Conservation (phyloP, 805 yeast genomes). For the Saccharomyces cerevisiae region DNA sequence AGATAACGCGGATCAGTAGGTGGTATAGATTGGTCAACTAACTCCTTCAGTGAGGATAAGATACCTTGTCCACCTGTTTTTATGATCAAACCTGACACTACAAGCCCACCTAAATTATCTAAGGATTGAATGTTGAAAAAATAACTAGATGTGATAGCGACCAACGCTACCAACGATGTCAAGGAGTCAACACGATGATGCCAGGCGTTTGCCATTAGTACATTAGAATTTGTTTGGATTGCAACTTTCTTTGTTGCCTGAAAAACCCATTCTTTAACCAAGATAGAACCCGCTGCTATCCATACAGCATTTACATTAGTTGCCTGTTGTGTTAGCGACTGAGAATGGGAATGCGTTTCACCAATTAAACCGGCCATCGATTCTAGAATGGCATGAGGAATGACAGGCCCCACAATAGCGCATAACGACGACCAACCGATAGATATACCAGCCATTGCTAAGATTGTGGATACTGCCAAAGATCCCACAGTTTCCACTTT, state of each 20-base stretch:
- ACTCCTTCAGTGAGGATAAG: conserved; percentile 59
- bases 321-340: conserved; percentile 32
- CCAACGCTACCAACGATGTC: conserved; percentile 83
- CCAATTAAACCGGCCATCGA: conserved; percentile 33
- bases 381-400: conserved; percentile 57
- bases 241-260: conserved; percentile 80
- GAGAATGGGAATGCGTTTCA: conserved; percentile 33
- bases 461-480: conserved; percentile 72
- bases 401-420: conserved; percentile 55
- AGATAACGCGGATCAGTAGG: conserved; percentile 42
- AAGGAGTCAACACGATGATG: conserved; percentile 93
- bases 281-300: conserved; percentile 86
- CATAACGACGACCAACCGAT: conserved; percentile 82
- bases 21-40: conserved; percentile 65
- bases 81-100: conserved; percentile 75
- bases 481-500: conserved; percentile 91
- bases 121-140: conserved; percentile 71
- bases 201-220: conserved; percentile 95
- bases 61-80: conserved; percentile 79
- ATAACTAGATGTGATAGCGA: conserved; percentile 80
- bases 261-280: conserved; percentile 80
- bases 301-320: conserved; percentile 89
- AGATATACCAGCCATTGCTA: conserved; percentile 79
- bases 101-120: conserved; percentile 85
- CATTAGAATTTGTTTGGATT: conserved; percentile 68